These are phyloP conservation scores for Fusarium nodosum DNA, from an alignment of 2,329 filamentous ascomycete species.

Conservation along the genomic window DNA sequence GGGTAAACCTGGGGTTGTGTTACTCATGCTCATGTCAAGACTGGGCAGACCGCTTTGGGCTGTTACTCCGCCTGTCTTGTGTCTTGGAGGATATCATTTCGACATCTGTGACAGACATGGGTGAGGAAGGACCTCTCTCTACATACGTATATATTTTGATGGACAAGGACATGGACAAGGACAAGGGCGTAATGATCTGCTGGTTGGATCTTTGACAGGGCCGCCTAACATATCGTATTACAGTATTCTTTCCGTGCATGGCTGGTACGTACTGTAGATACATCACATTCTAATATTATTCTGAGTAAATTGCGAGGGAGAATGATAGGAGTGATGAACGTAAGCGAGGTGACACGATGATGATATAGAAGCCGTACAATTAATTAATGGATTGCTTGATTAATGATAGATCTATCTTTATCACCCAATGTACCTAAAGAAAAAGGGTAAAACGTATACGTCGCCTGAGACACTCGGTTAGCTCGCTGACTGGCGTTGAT, in stretches of 20 bases:
- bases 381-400: not conserved
- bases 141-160: not conserved
- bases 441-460: slow-evolving; percentile 3
- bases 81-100: slow-evolving; percentile 9
- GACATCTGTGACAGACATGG: slow-evolving; percentile 8
- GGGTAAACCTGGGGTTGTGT: slow-evolving; percentile 45
- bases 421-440: not conserved
- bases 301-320: slow-evolving; percentile 16
- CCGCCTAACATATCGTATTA: not conserved
- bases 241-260: not conserved
- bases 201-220: slow-evolving; percentile 28
- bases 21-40: slow-evolving; percentile 29
- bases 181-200: slow-evolving; percentile 37
- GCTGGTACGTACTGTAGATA: slow-evolving; percentile 5
- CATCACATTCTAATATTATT: slow-evolving; percentile 13
- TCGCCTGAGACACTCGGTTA: slow-evolving; percentile 33
- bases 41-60: slow-evolving; percentile 41
- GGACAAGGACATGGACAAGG: slow-evolving; percentile 30
- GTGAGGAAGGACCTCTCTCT: not conserved
- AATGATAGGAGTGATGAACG: not conserved
- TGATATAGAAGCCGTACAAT: slow-evolving; percentile 1
- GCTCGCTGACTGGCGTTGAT: slow-evolving; percentile 7
- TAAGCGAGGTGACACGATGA: slow-evolving; percentile 12
- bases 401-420: slow-evolving; percentile 1
- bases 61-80: slow-evolving; percentile 40